Evolutionary conservation across 2,329 filamentous ascomycete genomes (phyloP).

Genomic region (Colletotrichum theobromicola): DNA sequence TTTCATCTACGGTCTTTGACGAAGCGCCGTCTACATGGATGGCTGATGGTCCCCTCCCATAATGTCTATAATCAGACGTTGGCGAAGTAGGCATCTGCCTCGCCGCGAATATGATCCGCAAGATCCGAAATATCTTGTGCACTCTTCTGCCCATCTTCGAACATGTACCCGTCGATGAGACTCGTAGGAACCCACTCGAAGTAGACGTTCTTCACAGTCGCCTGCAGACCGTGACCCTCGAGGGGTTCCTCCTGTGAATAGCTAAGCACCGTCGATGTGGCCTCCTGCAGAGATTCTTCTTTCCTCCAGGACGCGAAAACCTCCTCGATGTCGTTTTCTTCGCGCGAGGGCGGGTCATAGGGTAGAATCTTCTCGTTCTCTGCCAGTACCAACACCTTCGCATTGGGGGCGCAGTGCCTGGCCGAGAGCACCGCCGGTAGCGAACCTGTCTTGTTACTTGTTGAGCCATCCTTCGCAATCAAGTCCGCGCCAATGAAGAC

Average conservation of each 20-base stretch:
- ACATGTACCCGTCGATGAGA: slow-evolving; percentile 59
- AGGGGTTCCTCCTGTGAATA: neutral
- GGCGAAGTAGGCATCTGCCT: slow-evolving; percentile 47
- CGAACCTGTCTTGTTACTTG: slow-evolving; percentile 72
- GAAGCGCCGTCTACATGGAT: neutral
- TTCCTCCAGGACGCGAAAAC: slow-evolving; percentile 51
- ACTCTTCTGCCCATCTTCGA: slow-evolving; percentile 54
- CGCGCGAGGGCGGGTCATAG: slow-evolving; percentile 45
- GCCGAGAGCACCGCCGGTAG: slow-evolving; percentile 62
- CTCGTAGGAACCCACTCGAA: slow-evolving; percentile 64
- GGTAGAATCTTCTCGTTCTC: slow-evolving; percentile 65
- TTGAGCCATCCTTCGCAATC: slow-evolving; percentile 60
- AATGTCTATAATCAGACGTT: slow-evolving; percentile 33
- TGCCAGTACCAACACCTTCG: slow-evolving; percentile 59
- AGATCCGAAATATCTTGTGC: slow-evolving; percentile 41
- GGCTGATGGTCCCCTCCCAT: neutral
- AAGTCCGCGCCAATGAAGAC: slow-evolving; percentile 70
- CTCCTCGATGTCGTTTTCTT: slow-evolving; percentile 56
- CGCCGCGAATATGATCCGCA: slow-evolving; percentile 39
- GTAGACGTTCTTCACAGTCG: slow-evolving; percentile 52
- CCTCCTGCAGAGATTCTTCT: neutral
- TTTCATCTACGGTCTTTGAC: slow-evolving; percentile 32
- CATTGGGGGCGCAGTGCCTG: slow-evolving; percentile 48
- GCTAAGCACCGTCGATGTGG: slow-evolving; percentile 14
- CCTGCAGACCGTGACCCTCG: neutral